Conservation (phyloP, 148 eudicot species). For the Drosera capensis region DNA sequence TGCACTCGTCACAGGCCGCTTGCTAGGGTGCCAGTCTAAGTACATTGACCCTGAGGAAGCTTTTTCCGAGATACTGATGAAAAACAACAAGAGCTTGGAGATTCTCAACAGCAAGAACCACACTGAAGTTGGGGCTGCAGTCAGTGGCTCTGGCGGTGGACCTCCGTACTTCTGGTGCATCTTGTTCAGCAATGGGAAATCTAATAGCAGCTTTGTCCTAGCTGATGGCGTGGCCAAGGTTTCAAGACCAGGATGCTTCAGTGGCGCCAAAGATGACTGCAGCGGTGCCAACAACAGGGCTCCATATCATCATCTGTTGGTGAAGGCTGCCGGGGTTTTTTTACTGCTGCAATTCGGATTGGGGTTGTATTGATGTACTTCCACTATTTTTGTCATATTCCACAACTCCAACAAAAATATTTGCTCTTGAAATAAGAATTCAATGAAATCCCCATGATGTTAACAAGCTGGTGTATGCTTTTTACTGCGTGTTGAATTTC, state of each 20-base stretch:
- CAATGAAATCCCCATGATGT: not conserved
- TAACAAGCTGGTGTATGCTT: not conserved
- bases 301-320: conserved; percentile 15
- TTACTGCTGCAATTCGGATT: conserved; percentile 16
- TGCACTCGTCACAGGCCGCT: conserved; percentile 66
- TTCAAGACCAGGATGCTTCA: conserved; percentile 69
- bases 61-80: conserved; percentile 52
- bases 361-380: conserved; percentile 12
- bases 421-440: not conserved
- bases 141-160: conserved; percentile 72
- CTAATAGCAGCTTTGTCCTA: conserved; percentile 52
- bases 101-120: conserved; percentile 66
- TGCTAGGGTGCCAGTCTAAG: conserved; percentile 74
- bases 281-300: conserved; percentile 22
- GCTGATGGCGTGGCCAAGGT: conserved; percentile 55
- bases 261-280: conserved; percentile 77
- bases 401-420: too few relatives aligned
- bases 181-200: conserved; percentile 58
- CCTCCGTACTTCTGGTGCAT: conserved; percentile 88
- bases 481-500: not conserved
- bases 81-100: conserved; percentile 44
- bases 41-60: conserved; percentile 48
- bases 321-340: conserved; percentile 17
- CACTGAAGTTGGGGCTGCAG: conserved; percentile 85
- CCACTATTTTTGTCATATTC: not conserved